Percentiles rank a stretch among this genome's conserved stretches.
Evolutionary conservation across 805 yeast genomes (phyloP).

Genomic region (Suhomyces tanzawaensis): DNA sequence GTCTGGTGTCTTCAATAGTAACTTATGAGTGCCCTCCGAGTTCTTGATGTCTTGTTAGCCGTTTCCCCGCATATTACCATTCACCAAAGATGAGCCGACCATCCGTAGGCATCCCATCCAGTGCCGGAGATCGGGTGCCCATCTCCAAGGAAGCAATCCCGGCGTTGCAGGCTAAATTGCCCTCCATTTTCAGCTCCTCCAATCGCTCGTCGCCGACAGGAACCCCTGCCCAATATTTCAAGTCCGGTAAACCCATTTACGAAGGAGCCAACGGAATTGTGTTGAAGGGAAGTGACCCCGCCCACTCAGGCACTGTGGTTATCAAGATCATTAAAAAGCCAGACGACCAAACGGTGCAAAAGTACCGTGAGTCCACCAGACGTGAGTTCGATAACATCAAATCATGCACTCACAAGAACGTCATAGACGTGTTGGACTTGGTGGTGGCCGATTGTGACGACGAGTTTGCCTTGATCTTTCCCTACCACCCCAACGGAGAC

Average conservation of each 20-base stretch:
- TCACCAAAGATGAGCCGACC: no score
- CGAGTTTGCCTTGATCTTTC: slow-evolving; percentile 37
- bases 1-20: no score
- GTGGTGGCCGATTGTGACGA: slow-evolving; percentile 10
- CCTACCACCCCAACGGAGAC: slow-evolving; percentile 48
- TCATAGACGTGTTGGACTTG: slow-evolving; percentile 28
- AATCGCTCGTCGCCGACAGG: no score
- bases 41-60: no score
- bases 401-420: slow-evolving; percentile 26
- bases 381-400: slow-evolving; percentile 31
- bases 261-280: slow-evolving; percentile 45
- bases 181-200: no score
- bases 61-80: no score
- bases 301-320: slow-evolving; percentile 20
- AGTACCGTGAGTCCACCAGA: slow-evolving; percentile 1
- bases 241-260: slow-evolving; percentile 29
- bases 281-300: slow-evolving; percentile 27
- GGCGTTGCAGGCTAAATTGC: no score
- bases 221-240: slow-evolving; percentile 21
- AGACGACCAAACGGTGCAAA: slow-evolving; percentile 3
- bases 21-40: no score
- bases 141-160: no score
- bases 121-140: no score
- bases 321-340: slow-evolving; percentile 31
- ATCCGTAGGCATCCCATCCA: no score